Base-by-base conservation (phyloP, 2,329 filamentous ascomycete genomes). In the Penicillium decumbens region DNA sequence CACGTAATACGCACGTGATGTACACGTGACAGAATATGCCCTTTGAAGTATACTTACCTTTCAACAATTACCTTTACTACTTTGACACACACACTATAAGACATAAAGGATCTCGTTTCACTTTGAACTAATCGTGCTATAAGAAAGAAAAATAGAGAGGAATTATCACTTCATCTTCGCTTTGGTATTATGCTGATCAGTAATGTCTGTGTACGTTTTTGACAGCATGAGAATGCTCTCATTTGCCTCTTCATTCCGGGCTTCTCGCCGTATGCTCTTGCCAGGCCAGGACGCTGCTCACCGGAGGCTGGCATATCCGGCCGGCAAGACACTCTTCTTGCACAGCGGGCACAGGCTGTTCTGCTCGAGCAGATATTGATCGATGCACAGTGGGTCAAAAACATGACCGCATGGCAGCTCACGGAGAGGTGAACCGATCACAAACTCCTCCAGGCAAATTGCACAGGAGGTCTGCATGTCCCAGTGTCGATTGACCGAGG, bases 321-420 rank as follows among this genome's bases (percentile, higher is more conserved):
- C 62, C 6, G 91, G 90, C 1, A 96, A 72, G 62, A 91, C 88
- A 43, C 81, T 88, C 53, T 85, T 81, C 68, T 95, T 96, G 76
- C 93, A 98, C 60, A 95, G 76, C 0, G 93, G 92, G 63, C 93
- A 98, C 1, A 96, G 77, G 15, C 88, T 95, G 65, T 88, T 95
- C 64, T 86, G 85, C 47, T 83, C 78, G 38, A 80, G 77, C 10
- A 97, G 76, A 61, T 93, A 95, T 20, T 84, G 80, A 64, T 97
- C 91, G 56, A 97, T 91, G 64, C 93, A 98, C 56, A 88, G 85
- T 0, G 88, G 86, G 58, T 98, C 92, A 69, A 91, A 98, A 49
- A 97, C 92, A 66, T 98, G 93, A 0, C 87, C 84, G 61, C 93
- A 98, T 0, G 89, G 83, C 2, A 97, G 76, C 69, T 96, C 88